Evolutionary conservation across 805 yeast genomes (phyloP), one percentile per base, ranked within the genome.

Genomic region (Maudiozyma turicensis): DNA sequence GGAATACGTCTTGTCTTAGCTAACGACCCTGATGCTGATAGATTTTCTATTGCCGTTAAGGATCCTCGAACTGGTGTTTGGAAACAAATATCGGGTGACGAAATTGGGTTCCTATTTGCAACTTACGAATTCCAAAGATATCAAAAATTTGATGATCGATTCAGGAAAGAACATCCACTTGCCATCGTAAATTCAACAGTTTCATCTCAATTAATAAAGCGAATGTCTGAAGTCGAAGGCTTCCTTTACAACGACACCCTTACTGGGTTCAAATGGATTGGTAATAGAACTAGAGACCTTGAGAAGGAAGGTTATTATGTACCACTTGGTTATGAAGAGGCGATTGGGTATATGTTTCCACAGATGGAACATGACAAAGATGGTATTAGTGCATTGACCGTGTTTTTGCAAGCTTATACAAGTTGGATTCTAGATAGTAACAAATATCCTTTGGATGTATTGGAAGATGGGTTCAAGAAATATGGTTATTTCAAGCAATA

Each of bases 251-350:
- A 71, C 40, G 97, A 93, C 53, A 91, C 98, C 0, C 72, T 91
- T 49, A 91, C 98, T 0, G 99, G 99, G 1, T 91, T 91, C 72
- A 91, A 91, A 68, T 91, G 99, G 99, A 83, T 91, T 37, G 99
- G 98, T 3, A 91, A 91, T 61, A 77, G 80, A 54, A 93, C 96
- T 2, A 78, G 84, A 35, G 85, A 82, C 7, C 69, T 86, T 45
- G 88, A 84, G 54, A 52, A 60, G 0, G 63, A 76, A 42, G 95
- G 95, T 0, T 79, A 60, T 58, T 53, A 47, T 4, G 95, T 90
- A 1, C 95, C 96, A 0, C 89, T 91, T 70, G 97, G 86, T 0
- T 91, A 76, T 63, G 99, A 91, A 66, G 99, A 91, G 63, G 98
- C 98, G 2, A 84, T 91, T 55, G 99, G 99, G 1, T 91, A 80